A percentile compares a stretch with the other conserved stretches of the same genome.
These are phyloP conservation scores for Gracilaria gracilis DNA, from an alignment of 23 red algal species.

Conservation along the genomic window DNA sequence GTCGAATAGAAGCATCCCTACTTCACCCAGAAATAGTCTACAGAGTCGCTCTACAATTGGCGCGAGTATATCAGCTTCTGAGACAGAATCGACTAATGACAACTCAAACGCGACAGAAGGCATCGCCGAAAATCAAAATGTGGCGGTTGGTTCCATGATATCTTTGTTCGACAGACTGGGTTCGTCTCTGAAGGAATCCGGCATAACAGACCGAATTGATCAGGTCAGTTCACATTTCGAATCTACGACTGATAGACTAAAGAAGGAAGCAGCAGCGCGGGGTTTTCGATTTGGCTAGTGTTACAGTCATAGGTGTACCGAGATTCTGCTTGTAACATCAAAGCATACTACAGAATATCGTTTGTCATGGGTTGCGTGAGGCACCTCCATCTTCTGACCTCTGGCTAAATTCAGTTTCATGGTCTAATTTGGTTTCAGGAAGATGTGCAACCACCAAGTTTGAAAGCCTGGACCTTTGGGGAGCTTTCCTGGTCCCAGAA, in stretches of 20 bases:
- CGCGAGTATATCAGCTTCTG: neutral
- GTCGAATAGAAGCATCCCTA: neutral
- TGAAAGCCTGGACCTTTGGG: neutral
- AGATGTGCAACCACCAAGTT: neutral
- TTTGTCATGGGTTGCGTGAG: neutral
- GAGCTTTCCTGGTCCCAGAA: too few species aligned
- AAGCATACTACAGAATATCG: neutral
- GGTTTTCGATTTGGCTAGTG: conserved; percentile 57
- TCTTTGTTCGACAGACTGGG: conserved; percentile 55
- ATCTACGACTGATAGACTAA: conserved; percentile 68
- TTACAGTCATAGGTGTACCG: neutral
- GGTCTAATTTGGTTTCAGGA: neutral
- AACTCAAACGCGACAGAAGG: neutral
- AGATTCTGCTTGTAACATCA: neutral
- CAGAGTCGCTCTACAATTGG: neutral
- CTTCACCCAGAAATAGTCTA: neutral
- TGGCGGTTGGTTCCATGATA: conserved; percentile 52
- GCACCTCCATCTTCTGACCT: neutral
- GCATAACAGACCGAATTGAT: conserved; percentile 60
- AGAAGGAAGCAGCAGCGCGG: conserved; percentile 67
- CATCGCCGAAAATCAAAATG: conserved; percentile 17
- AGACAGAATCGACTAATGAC: neutral
- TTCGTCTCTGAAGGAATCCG: conserved; percentile 53
- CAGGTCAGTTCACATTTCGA: conserved; percentile 75
- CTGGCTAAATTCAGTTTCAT: too few species aligned